A percentile compares a stretch with the other conserved stretches of the same genome.
phyloP scores from a whole-genome alignment of 768 basidiomycete species.

The Xerocomellus amylosporus region DNA sequence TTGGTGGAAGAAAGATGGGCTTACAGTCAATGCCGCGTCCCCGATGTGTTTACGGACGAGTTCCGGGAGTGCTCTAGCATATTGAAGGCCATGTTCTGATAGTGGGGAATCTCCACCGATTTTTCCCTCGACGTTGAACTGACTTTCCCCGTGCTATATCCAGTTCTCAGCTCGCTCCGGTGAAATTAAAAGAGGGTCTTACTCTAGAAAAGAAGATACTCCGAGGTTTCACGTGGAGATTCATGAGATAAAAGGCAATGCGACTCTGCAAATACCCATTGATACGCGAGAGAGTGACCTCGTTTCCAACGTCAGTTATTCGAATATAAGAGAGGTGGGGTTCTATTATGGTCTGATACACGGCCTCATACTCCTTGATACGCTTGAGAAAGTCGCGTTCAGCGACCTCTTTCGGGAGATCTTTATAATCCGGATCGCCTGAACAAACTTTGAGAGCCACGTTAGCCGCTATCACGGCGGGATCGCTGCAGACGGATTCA shows the following conservation, averaged over 20 bases:
- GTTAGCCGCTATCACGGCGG: slow-evolving; percentile 91
- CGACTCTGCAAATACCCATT: slow-evolving; percentile 95
- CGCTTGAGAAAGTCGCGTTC: slow-evolving; percentile 87
- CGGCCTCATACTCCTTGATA: slow-evolving; percentile 90
- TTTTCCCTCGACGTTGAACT: slow-evolving; percentile 93
- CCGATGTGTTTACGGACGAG: slow-evolving; percentile 91
- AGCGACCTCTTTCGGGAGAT: slow-evolving; percentile 80
- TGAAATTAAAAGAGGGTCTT: slow-evolving; percentile 28
- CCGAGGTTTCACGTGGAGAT: slow-evolving; percentile 92
- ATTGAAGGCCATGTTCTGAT: slow-evolving; percentile 79
- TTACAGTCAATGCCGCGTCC: slow-evolving; percentile 78
- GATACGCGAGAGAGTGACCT: slow-evolving; percentile 82
- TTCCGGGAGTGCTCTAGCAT: slow-evolving; percentile 81
- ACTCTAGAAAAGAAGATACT: slow-evolving; percentile 96
- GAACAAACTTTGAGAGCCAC: slow-evolving; percentile 93
- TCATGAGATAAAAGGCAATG: slow-evolving; percentile 98
- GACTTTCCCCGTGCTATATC: slow-evolving; percentile 91
- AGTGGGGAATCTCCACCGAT: slow-evolving; percentile 96
- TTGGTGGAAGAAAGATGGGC: slow-evolving; percentile 18
- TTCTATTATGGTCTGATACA: slow-evolving; percentile 95
- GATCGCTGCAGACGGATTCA: slow-evolving; percentile 93
- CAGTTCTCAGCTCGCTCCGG: slow-evolving; percentile 2
- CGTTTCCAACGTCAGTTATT: slow-evolving; percentile 90
- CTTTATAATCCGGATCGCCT: slow-evolving; percentile 97
- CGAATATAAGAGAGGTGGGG: slow-evolving; percentile 85